phyloP scores from a whole-genome alignment of 129 eudicot genomes.

The Chrysanthemum seticuspe region DNA sequence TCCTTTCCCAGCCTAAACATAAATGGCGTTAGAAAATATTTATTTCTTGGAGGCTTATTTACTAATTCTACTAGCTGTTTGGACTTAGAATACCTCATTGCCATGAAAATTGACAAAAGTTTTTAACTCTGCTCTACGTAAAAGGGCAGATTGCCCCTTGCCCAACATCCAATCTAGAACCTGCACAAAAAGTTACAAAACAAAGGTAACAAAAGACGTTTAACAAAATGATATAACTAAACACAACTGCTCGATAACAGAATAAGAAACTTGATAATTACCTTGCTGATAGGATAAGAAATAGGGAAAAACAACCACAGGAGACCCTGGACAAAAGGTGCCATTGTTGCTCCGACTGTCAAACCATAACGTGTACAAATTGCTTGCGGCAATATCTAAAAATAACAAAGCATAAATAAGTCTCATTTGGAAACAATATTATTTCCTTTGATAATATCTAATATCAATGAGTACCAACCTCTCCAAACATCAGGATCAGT shows the following conservation, averaged over 20 bases:
- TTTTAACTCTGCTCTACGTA: constrained; percentile 95
- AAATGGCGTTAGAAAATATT: not conserved
- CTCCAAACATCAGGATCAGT: constrained; percentile 95
- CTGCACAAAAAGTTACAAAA: constrained; percentile 34
- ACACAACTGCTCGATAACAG: constrained; percentile 2
- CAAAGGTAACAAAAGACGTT: not conserved
- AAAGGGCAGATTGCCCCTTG: constrained; percentile 85
- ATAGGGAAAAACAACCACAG: constrained; percentile 84
- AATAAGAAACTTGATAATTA: constrained; percentile 21
- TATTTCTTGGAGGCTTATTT: not conserved
- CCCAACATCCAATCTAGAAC: constrained; percentile 97
- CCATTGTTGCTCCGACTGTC: constrained; percentile 87
- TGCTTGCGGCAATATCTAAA: constrained; percentile 94
- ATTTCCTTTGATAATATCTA: not conserved
- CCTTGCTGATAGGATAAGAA: constrained; percentile 98
- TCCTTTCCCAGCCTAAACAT: constrained; percentile 94
- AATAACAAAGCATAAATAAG: not conserved
- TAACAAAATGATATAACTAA: not conserved
- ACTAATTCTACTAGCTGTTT: constrained; percentile 2
- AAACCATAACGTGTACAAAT: constrained; percentile 93
- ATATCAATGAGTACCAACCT: constrained; percentile 45
- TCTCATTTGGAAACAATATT: not conserved
- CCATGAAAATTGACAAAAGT: constrained; percentile 97
- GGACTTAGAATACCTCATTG: constrained; percentile 68
- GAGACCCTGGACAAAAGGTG: constrained; percentile 86